phyloP scores from a whole-genome alignment of 495 filamentous ascomycete species.

The Zalerion maritima region DNA sequence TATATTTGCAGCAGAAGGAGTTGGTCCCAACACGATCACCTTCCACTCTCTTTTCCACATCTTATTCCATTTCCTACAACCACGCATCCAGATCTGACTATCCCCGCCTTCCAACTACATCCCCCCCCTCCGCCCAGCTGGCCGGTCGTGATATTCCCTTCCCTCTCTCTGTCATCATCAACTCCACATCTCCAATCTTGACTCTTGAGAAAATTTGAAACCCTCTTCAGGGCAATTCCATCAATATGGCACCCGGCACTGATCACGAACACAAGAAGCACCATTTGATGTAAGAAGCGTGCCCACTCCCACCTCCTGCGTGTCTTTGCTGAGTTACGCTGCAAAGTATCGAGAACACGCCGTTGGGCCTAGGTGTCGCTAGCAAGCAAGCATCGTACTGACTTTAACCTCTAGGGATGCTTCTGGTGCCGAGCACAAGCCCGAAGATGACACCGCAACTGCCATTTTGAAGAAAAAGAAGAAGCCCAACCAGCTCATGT shows the following conservation, averaged over 20 bases:
- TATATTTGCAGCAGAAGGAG: no score
- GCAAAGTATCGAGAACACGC: no score
- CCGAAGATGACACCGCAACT: constrained; percentile 88
- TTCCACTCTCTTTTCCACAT: constrained; percentile 3
- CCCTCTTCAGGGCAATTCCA: no score
- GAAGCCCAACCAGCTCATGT: constrained; percentile 99
- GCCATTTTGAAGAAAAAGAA: constrained; percentile 99
- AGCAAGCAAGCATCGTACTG: constrained; percentile 9
- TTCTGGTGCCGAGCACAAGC: constrained; percentile 74
- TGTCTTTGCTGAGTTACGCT: not conserved
- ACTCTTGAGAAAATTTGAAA: constrained; percentile 9
- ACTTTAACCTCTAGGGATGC: constrained; percentile 49
- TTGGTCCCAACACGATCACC: no score
- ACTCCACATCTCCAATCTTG: constrained; percentile 5
- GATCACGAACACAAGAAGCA: constrained; percentile 82
- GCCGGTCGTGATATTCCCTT: not conserved
- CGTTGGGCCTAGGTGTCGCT: not conserved
- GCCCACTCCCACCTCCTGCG: not conserved
- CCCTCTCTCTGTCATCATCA: constrained; percentile 5
- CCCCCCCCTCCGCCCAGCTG: not conserved
- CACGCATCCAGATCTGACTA: not conserved
- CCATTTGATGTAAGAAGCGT: constrained; percentile 62
- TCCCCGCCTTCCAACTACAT: constrained; percentile 1
- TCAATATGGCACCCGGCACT: constrained; percentile 23
- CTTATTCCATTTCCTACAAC: not conserved